A percentile compares a stretch with the other conserved stretches of the same genome.
Conservation (phyloP, 2,329 filamentous ascomycete genomes). For the Karstenula rhodostoma region DNA sequence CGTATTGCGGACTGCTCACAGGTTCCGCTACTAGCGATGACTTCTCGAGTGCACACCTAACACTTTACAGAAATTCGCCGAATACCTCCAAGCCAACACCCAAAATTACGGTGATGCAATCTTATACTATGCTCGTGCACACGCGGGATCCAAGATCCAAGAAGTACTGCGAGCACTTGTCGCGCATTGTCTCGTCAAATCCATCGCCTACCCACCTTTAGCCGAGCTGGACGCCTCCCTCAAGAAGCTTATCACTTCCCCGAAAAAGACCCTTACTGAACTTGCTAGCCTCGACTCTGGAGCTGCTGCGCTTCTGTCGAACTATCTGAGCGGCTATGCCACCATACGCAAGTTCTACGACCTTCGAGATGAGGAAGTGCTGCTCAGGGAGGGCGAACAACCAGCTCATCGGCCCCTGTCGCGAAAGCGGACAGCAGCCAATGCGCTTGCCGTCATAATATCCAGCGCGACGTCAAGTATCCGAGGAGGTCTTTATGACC, state of each 20-base stretch:
- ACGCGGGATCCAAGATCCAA: constrained; percentile 79
- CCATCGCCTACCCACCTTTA: constrained; percentile 77
- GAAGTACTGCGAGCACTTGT: constrained; percentile 87
- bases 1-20: neutral
- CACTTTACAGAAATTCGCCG: constrained; percentile 75
- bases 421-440: constrained; percentile 73
- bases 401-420: constrained; percentile 62
- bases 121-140: constrained; percentile 89
- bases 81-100: constrained; percentile 74
- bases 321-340: constrained; percentile 89
- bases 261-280: constrained; percentile 73
- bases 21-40: neutral
- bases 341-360: constrained; percentile 91
- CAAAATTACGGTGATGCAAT: constrained; percentile 85
- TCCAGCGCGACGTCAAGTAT: constrained; percentile 89
- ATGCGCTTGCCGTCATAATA: constrained; percentile 82
- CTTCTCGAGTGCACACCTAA: constrained; percentile 25
- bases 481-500: constrained; percentile 87
- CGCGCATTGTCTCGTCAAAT: constrained; percentile 86
- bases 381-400: constrained; percentile 46
- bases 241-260: constrained; percentile 72
- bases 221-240: constrained; percentile 78
- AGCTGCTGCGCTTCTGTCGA: constrained; percentile 83
- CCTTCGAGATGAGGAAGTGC: constrained; percentile 74
- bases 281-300: constrained; percentile 79